These are phyloP conservation scores for Quercus suber DNA, from an alignment of 306 rosid species.

Conservation along the genomic window DNA sequence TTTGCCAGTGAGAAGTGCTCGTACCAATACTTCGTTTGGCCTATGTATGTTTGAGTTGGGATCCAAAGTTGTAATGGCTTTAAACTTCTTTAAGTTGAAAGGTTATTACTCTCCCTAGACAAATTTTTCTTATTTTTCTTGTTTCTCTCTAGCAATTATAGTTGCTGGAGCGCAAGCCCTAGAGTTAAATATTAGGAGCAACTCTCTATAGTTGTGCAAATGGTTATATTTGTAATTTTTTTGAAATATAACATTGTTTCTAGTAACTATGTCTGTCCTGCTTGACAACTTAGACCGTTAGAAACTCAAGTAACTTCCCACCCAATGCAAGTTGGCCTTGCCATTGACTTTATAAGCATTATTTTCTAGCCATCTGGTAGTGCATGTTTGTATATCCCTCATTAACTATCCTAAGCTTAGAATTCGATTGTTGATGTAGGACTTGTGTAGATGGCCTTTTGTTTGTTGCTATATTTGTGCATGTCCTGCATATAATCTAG, in stretches of 20 bases:
- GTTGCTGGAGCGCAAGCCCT: neutral
- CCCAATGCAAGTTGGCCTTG: neutral
- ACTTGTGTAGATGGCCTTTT: too few relatives aligned
- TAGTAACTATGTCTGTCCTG: neutral
- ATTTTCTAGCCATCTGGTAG: neutral
- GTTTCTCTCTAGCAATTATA: neutral
- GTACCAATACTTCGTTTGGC: too few relatives aligned
- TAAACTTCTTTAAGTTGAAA: neutral
- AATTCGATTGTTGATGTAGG: too few relatives aligned
- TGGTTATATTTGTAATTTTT: neutral
- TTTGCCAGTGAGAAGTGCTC: neutral
- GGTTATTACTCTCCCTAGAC: neutral
- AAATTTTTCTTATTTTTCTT: conserved; percentile 8
- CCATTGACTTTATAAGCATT: neutral
- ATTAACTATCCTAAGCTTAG: neutral
- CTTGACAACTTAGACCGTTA: neutral
- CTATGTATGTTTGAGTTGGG: neutral
- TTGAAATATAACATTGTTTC: neutral
- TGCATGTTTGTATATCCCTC: neutral
- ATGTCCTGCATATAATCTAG: too few relatives aligned
- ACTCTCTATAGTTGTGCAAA: neutral
- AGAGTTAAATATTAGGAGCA: neutral
- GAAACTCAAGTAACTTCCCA: neutral
- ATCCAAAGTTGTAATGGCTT: neutral
- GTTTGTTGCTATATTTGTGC: too few relatives aligned